Conservation (phyloP, 495 filamentous ascomycete species). For the Echria macrotheca region DNA sequence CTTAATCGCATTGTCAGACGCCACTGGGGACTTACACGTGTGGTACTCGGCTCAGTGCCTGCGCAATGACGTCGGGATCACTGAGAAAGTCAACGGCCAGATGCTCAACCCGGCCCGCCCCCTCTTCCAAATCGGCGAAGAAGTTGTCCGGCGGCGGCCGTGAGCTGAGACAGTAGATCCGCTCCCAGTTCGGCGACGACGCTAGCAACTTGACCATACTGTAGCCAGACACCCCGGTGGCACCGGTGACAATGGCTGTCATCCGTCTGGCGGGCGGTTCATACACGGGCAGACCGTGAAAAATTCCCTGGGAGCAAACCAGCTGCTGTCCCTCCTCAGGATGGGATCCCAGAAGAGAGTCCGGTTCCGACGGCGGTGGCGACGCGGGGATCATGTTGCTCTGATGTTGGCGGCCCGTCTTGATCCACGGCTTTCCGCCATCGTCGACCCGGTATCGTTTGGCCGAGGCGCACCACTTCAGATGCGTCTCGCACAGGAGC, state of each 20-base stretch:
- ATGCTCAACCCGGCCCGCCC: conserved; percentile 35
- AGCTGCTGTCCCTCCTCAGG: not conserved
- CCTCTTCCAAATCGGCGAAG: conserved; percentile 9
- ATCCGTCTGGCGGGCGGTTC: conserved; percentile 23
- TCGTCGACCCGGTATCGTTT: conserved; percentile 13
- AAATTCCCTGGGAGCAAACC: conserved; percentile 36
- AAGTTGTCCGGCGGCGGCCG: conserved; percentile 33
- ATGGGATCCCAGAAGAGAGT: too few relatives aligned
- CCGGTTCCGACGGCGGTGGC: not conserved
- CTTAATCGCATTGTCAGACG: conserved; percentile 20
- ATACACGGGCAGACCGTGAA: conserved; percentile 44
- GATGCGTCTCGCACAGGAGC: conserved; percentile 16
- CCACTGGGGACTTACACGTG: conserved; percentile 17
- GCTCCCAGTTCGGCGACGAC: conserved; percentile 44
- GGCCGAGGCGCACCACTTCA: conserved; percentile 13
- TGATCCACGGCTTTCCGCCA: not conserved
- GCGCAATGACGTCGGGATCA: conserved; percentile 34
- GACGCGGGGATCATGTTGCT: too few relatives aligned
- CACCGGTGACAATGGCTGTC: conserved; percentile 50
- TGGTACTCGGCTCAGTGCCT: conserved; percentile 23
- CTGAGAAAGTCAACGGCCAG: conserved; percentile 45
- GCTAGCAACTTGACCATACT: conserved; percentile 43
- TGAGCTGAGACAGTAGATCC: conserved; percentile 47
- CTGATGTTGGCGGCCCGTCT: not conserved
- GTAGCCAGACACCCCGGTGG: conserved; percentile 47